Evolutionary conservation across 176 grass and related monocot genomes (phyloP).

Genomic region (Tuctoria greenei): DNA sequence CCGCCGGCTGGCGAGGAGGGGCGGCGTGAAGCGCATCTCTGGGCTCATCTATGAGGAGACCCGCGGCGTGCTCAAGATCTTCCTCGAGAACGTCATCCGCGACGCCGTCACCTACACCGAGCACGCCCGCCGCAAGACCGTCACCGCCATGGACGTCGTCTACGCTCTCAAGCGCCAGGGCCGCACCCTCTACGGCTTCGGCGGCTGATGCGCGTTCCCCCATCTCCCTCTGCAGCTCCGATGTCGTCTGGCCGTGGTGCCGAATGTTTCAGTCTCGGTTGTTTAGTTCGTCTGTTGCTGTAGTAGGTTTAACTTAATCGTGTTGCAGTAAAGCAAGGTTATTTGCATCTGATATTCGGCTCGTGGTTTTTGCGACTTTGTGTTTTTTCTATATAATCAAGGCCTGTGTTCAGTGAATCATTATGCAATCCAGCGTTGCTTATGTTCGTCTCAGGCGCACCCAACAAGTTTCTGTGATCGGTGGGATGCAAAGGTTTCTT

Average conservation of each 20-base stretch:
- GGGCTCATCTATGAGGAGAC: conserved; percentile 96
- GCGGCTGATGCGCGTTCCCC: not conserved
- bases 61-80: conserved; percentile 87
- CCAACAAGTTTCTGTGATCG: no score
- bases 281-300: conserved; percentile 17
- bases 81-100: conserved; percentile 89
- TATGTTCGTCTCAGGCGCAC: no score
- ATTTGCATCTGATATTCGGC: no score
- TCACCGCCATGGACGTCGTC: conserved; percentile 88
- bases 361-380: no score
- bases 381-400: no score
- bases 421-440: no score
- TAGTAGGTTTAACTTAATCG: not conserved
- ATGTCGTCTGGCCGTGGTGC: conserved; percentile 6
- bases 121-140: conserved; percentile 80
- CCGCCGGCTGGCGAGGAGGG: conserved; percentile 35
- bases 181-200: conserved; percentile 79
- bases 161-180: conserved; percentile 92
- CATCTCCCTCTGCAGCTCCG: not conserved
- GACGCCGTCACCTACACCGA: conserved; percentile 88
- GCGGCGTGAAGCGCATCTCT: conserved; percentile 83
- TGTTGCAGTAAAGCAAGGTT: not conserved
- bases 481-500: no score
- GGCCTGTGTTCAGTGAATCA: no score
- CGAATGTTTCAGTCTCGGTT: conserved; percentile 19